Evolutionary conservation across 768 basidiomycete genomes (phyloP), one percentile per base, ranked within the genome.

Genomic region (Suillus spraguei): DNA sequence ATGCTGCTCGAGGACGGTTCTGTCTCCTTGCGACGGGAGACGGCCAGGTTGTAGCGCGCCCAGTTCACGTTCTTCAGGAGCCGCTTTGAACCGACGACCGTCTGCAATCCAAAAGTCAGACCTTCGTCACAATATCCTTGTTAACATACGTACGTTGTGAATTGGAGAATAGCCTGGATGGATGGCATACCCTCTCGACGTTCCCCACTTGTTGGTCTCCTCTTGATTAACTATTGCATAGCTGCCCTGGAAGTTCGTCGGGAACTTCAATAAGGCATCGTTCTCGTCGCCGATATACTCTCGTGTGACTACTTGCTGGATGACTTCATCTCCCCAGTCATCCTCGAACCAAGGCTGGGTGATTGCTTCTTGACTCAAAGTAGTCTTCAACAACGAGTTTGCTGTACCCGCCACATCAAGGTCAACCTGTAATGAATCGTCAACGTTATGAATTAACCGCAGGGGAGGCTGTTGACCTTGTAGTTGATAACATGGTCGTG

Each of bases 401-500:
- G 76, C 69, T n/a, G 75, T 74, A 2, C 88, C 87, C 1, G 77
- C 86, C 49, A 90, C 79, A 64, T 90, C 88, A 41, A 90, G 81
- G 64, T 90, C 88, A 65, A 89, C 82, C 75, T 85, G 65, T 41
- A 42, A 65, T 60, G n/a, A 52, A 62, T 68, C 7, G 65, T 33
- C 42, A 55, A 47, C 38, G 11, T 16, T 36, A 20, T 33, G n/a
- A 59, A 38, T 24, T 13, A 28, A 36, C 14, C 33, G 52, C 39
- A 32, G 54, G 46, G 55, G 44, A 8, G 24, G 24, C 50, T 14
- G 32, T 64, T 11, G n/a, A 79, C 83, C 73, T 85, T 86, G 74
- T 79, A 86, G 70, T 87, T 87, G 70, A 90, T 85, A 39, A 89
- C 82, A 67, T 88, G 87, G 70, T 90, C 87, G 64, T 89, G 88